Evolutionary conservation across 1,139 yeast species (phyloP), one percentile per base, ranked within the genome.

Genomic region (Wickerhamomyces sp.): DNA sequence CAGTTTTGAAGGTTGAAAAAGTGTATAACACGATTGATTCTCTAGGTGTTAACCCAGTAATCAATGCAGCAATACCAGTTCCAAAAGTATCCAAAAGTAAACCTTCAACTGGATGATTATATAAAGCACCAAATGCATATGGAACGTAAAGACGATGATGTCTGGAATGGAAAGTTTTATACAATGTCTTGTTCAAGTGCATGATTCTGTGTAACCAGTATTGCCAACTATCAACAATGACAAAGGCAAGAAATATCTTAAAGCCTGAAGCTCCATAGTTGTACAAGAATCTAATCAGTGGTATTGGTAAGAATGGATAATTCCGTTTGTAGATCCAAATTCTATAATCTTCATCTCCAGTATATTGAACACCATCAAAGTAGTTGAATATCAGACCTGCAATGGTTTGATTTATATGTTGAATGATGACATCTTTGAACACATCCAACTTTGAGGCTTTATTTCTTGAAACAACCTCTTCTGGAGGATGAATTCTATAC

Each of bases 141-240:
- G 99, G 99, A 31, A 93, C 97, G 60, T 93, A 91, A 43, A 93
- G 73, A 44, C 94, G 73, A 66, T 93, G 99, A 66, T 93, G 99
- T 56, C 95, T 84, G 5, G 98, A 88, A 66, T 93, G 99, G 72
- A 89, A 86, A 49, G 81, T 72, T 51, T 77, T 76, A 74, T 93
- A 93, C 44, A 91, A 69, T 49, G 73, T 69, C 62, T 81, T 82
- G 73, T 87, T 88, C 62, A 75, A 63, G 63, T 93, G 99, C 98
- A 93, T 91, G 54, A 76, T 63, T 53, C 96, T 77, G 64, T 93
- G 99, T 52, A 90, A 72, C 74, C 82, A 80, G 66, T 87, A 90
- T 68, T 93, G 99, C 99, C 99, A 93, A 7, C 95, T 75, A 65
- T 93, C 99, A 58, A 93, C 78, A 51, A 93, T 71, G 44, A 79